Evolutionary conservation across 305 asterid species (phyloP), one percentile per base, ranked within the genome.

Genomic region (Striga hermonthica): DNA sequence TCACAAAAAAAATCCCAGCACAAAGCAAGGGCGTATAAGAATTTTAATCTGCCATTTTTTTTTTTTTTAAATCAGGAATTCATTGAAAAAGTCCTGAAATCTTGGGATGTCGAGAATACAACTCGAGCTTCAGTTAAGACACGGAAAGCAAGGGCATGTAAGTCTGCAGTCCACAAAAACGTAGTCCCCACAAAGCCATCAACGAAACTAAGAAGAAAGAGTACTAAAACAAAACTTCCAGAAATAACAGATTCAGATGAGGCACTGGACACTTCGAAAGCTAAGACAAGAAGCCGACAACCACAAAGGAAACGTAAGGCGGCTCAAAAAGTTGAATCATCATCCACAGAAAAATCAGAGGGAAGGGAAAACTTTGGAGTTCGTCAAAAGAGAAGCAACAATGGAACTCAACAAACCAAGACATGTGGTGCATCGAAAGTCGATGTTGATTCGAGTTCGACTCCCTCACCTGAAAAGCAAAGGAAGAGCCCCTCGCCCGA

Each of bases 111-210:
- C 48, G 70, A 72, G 16, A 70, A 34, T 39, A 31, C 40, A 44
- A 61, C 69, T 7, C 52, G 72, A 78, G 65, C 73, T 9, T 70
- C 66, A n/a, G 55, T 68, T 61, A 10, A 63, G 41, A 71, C 64
- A 14, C 63, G 35, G 52, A 68, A 74, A 60, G 60, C 68, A 62
- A 74, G 65, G 64, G 60, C 35, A 48, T 58, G 36, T 37, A 66
- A 28, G 64, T 67, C 55, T 22, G 31, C 31, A 22, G 31, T 0
- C 2, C 31, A 22, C 31, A 22, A n/a, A n/a, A n/a, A n/a, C n/a
- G n/a, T n/a, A n/a, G n/a, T n/a, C n/a, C n/a, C n/a, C n/a, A n/a
- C n/a, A n/a, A 37, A 39, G 6, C 43, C 43, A 39, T 39, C 9
- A 3, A 1, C 43, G 43, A 39, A 39, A 39, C 6, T 39, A 39